Percentiles rank a stretch among this genome's conserved stretches.
Evolutionary conservation across 2,329 filamentous ascomycete species (phyloP).

Genomic region (Aspergillus sp.): DNA sequence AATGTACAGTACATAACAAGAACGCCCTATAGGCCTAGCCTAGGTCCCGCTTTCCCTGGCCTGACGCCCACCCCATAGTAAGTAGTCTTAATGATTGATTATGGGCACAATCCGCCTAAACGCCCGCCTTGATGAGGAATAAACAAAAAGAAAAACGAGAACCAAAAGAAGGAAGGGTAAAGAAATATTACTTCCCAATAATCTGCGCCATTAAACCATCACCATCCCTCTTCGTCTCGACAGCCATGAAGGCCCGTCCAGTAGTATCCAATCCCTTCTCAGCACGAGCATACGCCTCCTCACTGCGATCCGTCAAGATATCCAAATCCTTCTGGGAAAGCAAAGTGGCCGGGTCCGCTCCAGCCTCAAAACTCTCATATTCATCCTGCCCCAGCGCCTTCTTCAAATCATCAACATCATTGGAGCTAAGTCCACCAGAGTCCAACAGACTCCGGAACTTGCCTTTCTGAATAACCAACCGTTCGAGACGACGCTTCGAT

Average conservation of each 20-base stretch:
- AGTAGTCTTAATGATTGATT: background rate
- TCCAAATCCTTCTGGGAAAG: slow-evolving; percentile 75
- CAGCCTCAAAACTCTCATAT: slow-evolving; percentile 62
- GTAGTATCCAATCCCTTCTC: slow-evolving; percentile 71
- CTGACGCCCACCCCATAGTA: background rate
- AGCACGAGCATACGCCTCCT: slow-evolving; percentile 68
- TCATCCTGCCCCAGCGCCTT: slow-evolving; percentile 72
- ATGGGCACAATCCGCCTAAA: background rate
- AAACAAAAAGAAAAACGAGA: background rate
- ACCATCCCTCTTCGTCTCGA: slow-evolving; percentile 70
- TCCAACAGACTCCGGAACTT: slow-evolving; percentile 70
- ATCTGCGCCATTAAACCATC: slow-evolving; percentile 36
- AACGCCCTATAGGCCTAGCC: background rate
- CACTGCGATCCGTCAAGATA: slow-evolving; percentile 73
- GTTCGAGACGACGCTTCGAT: slow-evolving; percentile 87
- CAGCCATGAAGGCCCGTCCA: slow-evolving; percentile 65
- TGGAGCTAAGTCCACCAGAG: slow-evolving; percentile 43
- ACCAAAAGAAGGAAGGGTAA: background rate
- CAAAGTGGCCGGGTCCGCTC: slow-evolving; percentile 60
- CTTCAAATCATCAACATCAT: slow-evolving; percentile 63
- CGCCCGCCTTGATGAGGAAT: background rate
- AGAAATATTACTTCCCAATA: slow-evolving; percentile 15
- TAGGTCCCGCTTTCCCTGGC: background rate
- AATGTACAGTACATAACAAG: slow-evolving; percentile 22
- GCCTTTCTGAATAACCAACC: slow-evolving; percentile 93